These are phyloP conservation scores for Quercus wislizeni DNA, from an alignment of 306 rosid genomes.

Conservation along the genomic window DNA sequence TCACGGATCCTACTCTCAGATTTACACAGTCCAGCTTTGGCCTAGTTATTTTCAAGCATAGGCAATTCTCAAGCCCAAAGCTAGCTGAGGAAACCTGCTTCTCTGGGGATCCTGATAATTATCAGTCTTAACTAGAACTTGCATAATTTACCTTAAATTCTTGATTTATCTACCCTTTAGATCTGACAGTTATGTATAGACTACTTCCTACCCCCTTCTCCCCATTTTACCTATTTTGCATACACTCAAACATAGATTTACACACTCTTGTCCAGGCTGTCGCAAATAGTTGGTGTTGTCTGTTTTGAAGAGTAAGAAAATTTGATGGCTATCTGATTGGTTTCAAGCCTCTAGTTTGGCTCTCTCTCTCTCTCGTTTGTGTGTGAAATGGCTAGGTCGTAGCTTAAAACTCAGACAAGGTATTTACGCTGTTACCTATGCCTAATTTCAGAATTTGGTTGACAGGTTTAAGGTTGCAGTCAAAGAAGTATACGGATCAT, in stretches of 20 bases:
- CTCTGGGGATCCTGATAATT: background rate
- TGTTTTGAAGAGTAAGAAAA: background rate
- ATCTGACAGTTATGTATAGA: background rate
- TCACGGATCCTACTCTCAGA: too few relatives aligned
- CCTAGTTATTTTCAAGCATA: too few relatives aligned
- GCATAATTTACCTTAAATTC: background rate
- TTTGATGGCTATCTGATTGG: background rate
- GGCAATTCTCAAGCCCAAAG: too few relatives aligned
- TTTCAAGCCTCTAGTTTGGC: background rate
- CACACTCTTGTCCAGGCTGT: background rate
- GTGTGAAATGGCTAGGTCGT: background rate
- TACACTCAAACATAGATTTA: background rate
- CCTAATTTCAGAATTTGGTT: too few relatives aligned
- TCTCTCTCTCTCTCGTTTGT: too few relatives aligned
- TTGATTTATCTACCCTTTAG: background rate
- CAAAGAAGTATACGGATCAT: too few relatives aligned
- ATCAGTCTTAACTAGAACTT: background rate
- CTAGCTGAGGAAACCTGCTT: background rate
- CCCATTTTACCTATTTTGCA: background rate
- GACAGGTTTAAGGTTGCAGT: too few relatives aligned
- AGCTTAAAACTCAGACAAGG: background rate
- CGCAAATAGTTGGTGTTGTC: background rate
- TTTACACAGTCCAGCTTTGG: too few relatives aligned
- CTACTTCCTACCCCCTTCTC: background rate
- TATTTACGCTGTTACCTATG: too few relatives aligned